Conservation (phyloP, 495 filamentous ascomycete species). For the Thozetella sp. region DNA sequence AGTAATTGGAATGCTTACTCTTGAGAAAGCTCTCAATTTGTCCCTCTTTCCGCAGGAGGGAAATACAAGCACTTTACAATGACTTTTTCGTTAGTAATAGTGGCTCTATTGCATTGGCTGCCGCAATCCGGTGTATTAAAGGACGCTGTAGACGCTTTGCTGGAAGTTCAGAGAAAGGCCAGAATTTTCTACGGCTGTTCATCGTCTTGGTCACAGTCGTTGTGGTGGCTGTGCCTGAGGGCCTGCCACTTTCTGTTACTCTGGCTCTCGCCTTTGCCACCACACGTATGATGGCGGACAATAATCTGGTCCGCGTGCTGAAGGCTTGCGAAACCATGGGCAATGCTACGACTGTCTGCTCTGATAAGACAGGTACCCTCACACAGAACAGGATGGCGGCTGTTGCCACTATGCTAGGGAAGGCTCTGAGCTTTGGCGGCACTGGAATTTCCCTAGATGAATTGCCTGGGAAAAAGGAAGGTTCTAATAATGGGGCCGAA, state of each 20-base stretch:
- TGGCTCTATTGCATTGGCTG: too few species aligned
- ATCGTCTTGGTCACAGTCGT: constrained; percentile 94
- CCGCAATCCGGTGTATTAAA: too few species aligned
- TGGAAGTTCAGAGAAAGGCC: constrained; percentile 82
- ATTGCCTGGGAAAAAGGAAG: too few species aligned
- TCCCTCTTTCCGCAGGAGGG: too few species aligned
- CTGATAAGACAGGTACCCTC: constrained; percentile 96
- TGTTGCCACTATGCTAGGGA: constrained; percentile 78
- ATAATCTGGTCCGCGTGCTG: constrained; percentile 88
- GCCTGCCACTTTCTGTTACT: constrained; percentile 89
- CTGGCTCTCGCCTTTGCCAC: constrained; percentile 96
- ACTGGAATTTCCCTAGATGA: constrained; percentile 29
- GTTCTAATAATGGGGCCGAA: too few species aligned
- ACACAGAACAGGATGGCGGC: constrained; percentile 92
- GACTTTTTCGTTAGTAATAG: too few species aligned
- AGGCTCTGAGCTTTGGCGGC: constrained; percentile 63
- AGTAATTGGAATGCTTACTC: too few species aligned
- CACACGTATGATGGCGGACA: constrained; percentile 91
- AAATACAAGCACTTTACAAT: too few species aligned
- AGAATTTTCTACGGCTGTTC: constrained; percentile 86
- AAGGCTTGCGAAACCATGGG: constrained; percentile 98
- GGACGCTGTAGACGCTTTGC: too few species aligned
- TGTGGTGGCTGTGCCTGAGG: constrained; percentile 98
- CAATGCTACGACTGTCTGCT: constrained; percentile 94
- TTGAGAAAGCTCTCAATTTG: too few species aligned